A percentile compares a stretch with the other conserved stretches of the same genome.
Evolutionary conservation across 2,329 filamentous ascomycete genomes (phyloP).

Genomic region (Lecanicillium sp.): DNA sequence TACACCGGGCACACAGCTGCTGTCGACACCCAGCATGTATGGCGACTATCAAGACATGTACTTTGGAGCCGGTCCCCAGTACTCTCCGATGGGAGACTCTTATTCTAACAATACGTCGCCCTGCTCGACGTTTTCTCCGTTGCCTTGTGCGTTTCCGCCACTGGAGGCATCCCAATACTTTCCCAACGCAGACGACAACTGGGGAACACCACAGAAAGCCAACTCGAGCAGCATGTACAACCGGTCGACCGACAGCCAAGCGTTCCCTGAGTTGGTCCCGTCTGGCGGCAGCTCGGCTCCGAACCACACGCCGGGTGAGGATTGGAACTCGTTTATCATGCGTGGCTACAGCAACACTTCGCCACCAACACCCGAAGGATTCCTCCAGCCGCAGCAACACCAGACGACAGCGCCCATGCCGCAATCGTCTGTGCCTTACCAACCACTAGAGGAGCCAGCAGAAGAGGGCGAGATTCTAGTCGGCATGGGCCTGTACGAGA

Average conservation of each 20-base stretch:
- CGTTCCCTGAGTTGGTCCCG: conserved; percentile 20
- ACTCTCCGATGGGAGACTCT: conserved; percentile 42
- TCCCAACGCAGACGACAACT: conserved; percentile 23
- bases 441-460: conserved; percentile 41
- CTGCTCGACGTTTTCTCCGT: conserved; percentile 43
- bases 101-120: conserved; percentile 54
- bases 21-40: conserved; percentile 26
- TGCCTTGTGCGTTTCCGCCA: conserved; percentile 37
- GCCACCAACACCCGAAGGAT: conserved; percentile 52
- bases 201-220: conserved; percentile 24
- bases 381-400: conserved; percentile 41
- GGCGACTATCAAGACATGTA: conserved; percentile 34
- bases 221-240: conserved; percentile 16
- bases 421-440: conserved; percentile 41
- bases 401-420: conserved; percentile 33
- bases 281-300: neutral
- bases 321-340: conserved; percentile 39
- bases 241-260: conserved; percentile 13
- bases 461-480: conserved; percentile 64
- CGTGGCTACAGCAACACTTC: conserved; percentile 39
- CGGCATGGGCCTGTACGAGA: conserved; percentile 76
- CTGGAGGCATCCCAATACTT: conserved; percentile 31
- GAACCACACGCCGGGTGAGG: conserved; percentile 6
- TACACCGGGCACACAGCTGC: conserved; percentile 22
- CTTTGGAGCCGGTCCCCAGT: conserved; percentile 28